Conservation (phyloP, 805 yeast species). For the Starmerella apis region DNA sequence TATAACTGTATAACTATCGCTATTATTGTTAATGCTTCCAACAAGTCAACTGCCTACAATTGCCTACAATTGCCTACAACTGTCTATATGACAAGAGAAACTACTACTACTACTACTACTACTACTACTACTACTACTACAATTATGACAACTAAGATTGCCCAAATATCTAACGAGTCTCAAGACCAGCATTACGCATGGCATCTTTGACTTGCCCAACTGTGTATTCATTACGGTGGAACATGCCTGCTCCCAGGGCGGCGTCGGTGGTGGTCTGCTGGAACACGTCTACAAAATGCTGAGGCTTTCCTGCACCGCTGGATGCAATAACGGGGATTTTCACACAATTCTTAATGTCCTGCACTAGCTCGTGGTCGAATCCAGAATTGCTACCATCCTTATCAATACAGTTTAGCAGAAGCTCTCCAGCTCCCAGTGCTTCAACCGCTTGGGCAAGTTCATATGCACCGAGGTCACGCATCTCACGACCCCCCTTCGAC, state of each 20-base stretch:
- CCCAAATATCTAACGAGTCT: slow-evolving; percentile 2
- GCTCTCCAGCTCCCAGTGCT: slow-evolving; percentile 92
- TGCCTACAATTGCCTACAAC: no score
- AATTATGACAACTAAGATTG: no score
- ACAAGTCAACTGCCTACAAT: no score
- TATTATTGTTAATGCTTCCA: no score
- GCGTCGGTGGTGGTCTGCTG: slow-evolving; percentile 79
- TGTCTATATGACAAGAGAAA: no score
- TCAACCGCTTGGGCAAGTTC: slow-evolving; percentile 86
- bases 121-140: no score
- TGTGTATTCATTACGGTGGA: slow-evolving; percentile 88
- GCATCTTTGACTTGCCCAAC: slow-evolving; percentile 72
- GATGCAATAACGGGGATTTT: slow-evolving; percentile 92
- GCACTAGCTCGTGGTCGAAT: slow-evolving; percentile 73
- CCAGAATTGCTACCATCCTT: slow-evolving; percentile 96
- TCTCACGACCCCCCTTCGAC: slow-evolving; percentile 90
- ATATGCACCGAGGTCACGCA: slow-evolving; percentile 78
- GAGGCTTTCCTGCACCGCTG: slow-evolving; percentile 92
- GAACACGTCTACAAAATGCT: slow-evolving; percentile 83
- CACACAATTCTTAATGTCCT: slow-evolving; percentile 66
- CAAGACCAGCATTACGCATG: slow-evolving; percentile 46
- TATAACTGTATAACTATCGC: no score
- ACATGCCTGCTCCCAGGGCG: slow-evolving; percentile 97
- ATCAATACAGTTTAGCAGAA: slow-evolving; percentile 85
- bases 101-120: no score